Conservation (phyloP, 768 basidiomycete genomes). For the Heimioporus sp. region DNA sequence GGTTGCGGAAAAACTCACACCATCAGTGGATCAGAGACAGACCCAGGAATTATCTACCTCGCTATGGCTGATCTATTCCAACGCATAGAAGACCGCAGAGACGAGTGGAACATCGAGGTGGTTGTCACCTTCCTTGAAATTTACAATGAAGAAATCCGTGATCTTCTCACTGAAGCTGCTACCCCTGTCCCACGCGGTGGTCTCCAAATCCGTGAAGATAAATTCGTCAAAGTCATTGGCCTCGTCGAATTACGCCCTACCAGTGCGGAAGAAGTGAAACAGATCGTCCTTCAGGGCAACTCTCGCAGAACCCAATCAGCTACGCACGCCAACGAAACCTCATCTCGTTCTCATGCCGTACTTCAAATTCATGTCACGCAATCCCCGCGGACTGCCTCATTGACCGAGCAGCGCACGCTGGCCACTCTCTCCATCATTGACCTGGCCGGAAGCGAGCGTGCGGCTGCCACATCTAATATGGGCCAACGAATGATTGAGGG, state of each 20-base stretch:
- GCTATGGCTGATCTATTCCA: conserved; percentile 98
- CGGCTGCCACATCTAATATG: conserved; percentile 95
- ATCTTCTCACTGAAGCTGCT: conserved; percentile 82
- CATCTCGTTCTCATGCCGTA: conserved; percentile 96
- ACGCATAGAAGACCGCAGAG: conserved; percentile 82
- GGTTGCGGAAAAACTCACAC: conserved; percentile 99
- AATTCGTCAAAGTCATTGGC: conserved; percentile 85
- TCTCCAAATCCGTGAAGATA: conserved; percentile 92
- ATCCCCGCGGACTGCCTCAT: conserved; percentile 78
- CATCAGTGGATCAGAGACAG: conserved; percentile 85
- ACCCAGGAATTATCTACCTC: conserved; percentile 93
- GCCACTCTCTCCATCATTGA: conserved; percentile 98
- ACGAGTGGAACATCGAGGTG: conserved; percentile 84
- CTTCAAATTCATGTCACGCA: conserved; percentile 93
- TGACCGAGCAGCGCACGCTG: conserved; percentile 79
- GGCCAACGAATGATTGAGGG: conserved; percentile 98
- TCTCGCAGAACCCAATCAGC: conserved; percentile 86
- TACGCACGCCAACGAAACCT: conserved; percentile 95
- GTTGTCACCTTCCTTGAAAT: conserved; percentile 97
- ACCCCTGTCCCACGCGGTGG: conserved; percentile 69
- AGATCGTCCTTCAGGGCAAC: conserved; percentile 90
- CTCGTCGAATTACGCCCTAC: conserved; percentile 79
- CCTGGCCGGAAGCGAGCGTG: conserved; percentile 95
- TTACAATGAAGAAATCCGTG: conserved; percentile 98
- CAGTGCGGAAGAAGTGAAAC: conserved; percentile 90